Evolutionary conservation across 768 basidiomycete genomes (phyloP), one percentile per base, ranked within the genome.

Genomic region (Naganishia randhawae): DNA sequence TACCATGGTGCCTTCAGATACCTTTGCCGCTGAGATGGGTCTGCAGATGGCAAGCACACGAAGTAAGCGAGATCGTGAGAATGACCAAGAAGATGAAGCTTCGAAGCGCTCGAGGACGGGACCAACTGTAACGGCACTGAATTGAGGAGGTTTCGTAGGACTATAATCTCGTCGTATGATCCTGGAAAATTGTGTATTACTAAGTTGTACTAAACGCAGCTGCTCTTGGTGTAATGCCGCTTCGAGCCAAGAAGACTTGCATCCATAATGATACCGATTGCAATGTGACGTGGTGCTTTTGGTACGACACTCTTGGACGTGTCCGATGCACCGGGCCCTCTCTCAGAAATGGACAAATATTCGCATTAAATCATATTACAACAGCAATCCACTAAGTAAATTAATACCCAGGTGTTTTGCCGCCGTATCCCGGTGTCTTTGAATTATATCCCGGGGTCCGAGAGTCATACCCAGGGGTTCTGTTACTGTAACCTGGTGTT

Each of bases 1-100:
- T 25, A 61, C 57, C 37, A 61, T 61, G 57, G 39, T 61, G 39
- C 57, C 57, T 13, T 61, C 57, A 9, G 37, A 61, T 35, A 14
- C 57, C 22, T 61, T 61, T 29, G 57, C 57, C 19, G 57, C 37
- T 35, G 57, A 29, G 6, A 61, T 61, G 39, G 57, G 57, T 7
- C 22, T 61, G 57, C 35, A 37, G 6, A 39, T 41, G 29, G 37
- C n/a, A 37, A 61, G 41, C 37, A 39, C 25, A 11, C 19, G n/a
- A 2, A n/a, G 25, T 2, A 61, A 61, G 37, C 57, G 57, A 41
- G 37, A 25, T 13, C 14, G 57, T 6, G 57, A 61, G 13, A 35
- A 41, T 8, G 57, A 61, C n/a, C 19, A 42, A 35, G 31, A 61
- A 25, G 57, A 39, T 14, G 57, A 61, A 41, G 9, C 35, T n/a